Evolutionary conservation across 495 filamentous ascomycete species (phyloP).

Genomic region (Podospora anserina): DNA sequence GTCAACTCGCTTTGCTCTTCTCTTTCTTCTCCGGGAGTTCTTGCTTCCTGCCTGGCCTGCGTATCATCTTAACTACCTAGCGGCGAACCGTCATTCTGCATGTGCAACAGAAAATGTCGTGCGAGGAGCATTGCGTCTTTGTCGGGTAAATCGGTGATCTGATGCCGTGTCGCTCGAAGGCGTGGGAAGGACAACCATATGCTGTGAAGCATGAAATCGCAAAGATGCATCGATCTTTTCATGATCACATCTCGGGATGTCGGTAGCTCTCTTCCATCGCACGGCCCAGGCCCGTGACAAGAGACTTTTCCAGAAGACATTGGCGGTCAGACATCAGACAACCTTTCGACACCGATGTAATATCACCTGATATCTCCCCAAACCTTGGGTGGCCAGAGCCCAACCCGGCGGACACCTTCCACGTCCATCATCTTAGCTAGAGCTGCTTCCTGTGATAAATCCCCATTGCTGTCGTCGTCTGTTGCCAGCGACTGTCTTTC

Average conservation of each 20-base stretch:
- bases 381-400: neutral
- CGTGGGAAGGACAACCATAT: too few relatives aligned
- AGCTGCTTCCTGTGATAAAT: neutral
- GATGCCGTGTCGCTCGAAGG: too few relatives aligned
- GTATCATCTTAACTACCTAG: too few relatives aligned
- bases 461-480: neutral
- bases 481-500: neutral
- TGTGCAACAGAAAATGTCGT: neutral
- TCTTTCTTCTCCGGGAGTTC: too few relatives aligned
- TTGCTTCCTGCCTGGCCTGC: too few relatives aligned
- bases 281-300: neutral
- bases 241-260: neutral
- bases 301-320: neutral
- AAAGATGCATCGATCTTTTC: neutral
- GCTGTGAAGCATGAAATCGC: neutral
- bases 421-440: neutral
- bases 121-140: neutral
- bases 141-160: neutral
- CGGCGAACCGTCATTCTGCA: neutral
- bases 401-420: neutral
- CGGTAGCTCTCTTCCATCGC: neutral
- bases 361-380: constrained; percentile 14
- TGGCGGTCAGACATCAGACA: neutral
- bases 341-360: constrained; percentile 13
- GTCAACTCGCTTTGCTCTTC: neutral